These are phyloP conservation scores for Sindora glabra DNA, from an alignment of 306 rosid genomes.

Conservation along the genomic window DNA sequence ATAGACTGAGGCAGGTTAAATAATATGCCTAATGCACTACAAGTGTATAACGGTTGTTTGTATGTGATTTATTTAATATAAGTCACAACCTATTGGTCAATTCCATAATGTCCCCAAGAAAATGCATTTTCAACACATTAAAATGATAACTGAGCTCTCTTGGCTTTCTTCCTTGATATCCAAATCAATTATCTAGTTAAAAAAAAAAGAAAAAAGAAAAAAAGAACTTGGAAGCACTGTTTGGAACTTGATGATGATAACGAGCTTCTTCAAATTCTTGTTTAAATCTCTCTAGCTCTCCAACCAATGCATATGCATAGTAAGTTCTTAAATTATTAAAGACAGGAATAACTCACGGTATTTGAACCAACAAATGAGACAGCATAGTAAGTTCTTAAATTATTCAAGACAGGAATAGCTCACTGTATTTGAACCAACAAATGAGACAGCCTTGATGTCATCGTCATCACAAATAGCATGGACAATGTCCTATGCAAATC, in stretches of 20 bases:
- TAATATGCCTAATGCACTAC: not conserved
- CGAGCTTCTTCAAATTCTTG: not conserved
- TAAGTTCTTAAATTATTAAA: not conserved
- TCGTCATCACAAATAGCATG: conserved; percentile 71
- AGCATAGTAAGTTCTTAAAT: conserved; percentile 18
- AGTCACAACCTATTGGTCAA: not conserved
- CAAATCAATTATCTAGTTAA: not conserved
- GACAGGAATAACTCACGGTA: conserved; percentile 29
- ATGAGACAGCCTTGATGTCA: conserved; percentile 56
- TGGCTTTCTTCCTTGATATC: not conserved
- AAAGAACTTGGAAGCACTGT: not conserved
- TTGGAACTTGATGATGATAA: not conserved
- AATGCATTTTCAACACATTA: not conserved
- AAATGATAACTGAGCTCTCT: not conserved
- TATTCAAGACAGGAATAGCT: conserved; percentile 13
- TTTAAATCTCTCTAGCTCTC: not conserved
- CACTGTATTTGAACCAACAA: conserved; percentile 58
- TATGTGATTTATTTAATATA: no score
- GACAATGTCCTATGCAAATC: conserved; percentile 45
- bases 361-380: conserved; percentile 65
- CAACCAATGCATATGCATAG: not conserved
- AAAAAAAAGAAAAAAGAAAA: no score
- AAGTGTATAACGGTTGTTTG: no score
- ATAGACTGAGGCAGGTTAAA: not conserved
- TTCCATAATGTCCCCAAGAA: not conserved